A percentile compares a stretch with the other conserved stretches of the same genome.
phyloP scores from a whole-genome alignment of 192 early-diverging fungal genomes.

The Jimgerdemannia flammicorona region DNA sequence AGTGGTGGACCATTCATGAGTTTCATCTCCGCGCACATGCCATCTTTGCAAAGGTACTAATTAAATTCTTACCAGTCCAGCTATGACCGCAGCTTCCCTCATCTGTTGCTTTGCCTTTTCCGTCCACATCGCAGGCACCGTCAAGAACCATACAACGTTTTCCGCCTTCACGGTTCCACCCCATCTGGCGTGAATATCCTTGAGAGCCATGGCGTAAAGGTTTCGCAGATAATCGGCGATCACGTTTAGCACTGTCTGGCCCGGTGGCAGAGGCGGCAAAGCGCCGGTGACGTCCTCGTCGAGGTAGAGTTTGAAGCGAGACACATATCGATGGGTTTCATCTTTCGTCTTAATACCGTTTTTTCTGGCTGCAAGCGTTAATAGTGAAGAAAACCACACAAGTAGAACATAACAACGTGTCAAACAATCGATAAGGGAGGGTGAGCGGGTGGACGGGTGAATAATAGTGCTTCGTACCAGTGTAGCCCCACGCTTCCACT shows the following conservation, averaged over 20 bases:
- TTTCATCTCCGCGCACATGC: too few relatives aligned
- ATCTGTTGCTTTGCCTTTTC: constrained; percentile 32
- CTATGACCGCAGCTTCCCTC: constrained; percentile 25
- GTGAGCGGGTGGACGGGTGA: too few relatives aligned
- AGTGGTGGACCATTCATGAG: too few relatives aligned
- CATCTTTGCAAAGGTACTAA: too few relatives aligned
- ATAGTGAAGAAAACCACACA: too few relatives aligned
- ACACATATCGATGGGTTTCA: too few relatives aligned
- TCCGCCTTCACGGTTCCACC: not conserved
- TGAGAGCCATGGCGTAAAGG: not conserved
- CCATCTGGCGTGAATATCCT: not conserved
- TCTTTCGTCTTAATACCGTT: not conserved
- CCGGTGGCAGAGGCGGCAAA: not conserved
- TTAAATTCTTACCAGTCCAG: constrained; percentile 22
- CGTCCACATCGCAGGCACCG: constrained; percentile 29
- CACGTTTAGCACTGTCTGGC: not conserved
- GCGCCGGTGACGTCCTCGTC: not conserved
- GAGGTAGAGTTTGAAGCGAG: not conserved
- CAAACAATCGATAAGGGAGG: too few relatives aligned
- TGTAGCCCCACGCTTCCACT: not conserved
- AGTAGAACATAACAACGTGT: too few relatives aligned
- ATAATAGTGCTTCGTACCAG: not conserved
- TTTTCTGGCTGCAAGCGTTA: not conserved
- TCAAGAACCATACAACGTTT: constrained; percentile 2
- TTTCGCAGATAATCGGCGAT: not conserved